phyloP scores from a whole-genome alignment of 2,329 filamentous ascomycete genomes.

The Coniochaeta sp. region DNA sequence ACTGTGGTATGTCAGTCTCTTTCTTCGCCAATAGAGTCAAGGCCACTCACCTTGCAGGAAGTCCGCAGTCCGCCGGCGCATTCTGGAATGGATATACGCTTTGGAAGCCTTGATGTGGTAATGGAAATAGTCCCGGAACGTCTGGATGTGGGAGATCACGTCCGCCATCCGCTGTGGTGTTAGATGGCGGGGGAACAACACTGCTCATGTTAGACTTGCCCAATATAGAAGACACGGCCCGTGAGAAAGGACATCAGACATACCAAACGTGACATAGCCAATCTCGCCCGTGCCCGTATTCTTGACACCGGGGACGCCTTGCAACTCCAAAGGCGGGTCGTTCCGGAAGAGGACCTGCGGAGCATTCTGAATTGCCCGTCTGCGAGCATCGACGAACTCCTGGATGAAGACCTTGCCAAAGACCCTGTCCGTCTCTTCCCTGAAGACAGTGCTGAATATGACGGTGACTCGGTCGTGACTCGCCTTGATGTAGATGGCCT shows the following conservation, averaged over 20 bases:
- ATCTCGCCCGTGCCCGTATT: constrained; percentile 74
- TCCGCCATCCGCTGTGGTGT: constrained; percentile 85
- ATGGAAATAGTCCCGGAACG: constrained; percentile 99
- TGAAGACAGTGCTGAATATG: constrained; percentile 97
- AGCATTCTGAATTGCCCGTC: constrained; percentile 94
- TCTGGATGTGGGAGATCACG: constrained; percentile 98
- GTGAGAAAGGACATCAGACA: constrained; percentile 14
- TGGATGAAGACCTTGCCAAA: constrained; percentile 98
- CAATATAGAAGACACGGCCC: not conserved
- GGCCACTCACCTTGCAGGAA: constrained; percentile 78
- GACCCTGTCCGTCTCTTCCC: constrained; percentile 94
- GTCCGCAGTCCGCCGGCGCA: constrained; percentile 95
- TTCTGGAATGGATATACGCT: constrained; percentile 97
- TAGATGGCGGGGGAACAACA: constrained; percentile 92
- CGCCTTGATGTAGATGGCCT: constrained; percentile 98
- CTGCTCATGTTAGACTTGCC: constrained; percentile 35
- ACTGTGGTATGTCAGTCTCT: constrained; percentile 44
- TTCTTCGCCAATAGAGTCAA: constrained; percentile 21
- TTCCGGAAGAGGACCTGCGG: constrained; percentile 95
- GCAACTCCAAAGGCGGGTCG: constrained; percentile 86
- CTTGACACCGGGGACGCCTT: constrained; percentile 76
- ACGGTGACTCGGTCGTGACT: constrained; percentile 96
- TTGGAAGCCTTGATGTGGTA: constrained; percentile 99
- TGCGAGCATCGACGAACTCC: constrained; percentile 94
- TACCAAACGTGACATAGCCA: constrained; percentile 97